Percentiles rank a stretch among this genome's conserved stretches.
Evolutionary conservation across 805 yeast genomes (phyloP).

Genomic region (Metschnikowia cubensis): DNA sequence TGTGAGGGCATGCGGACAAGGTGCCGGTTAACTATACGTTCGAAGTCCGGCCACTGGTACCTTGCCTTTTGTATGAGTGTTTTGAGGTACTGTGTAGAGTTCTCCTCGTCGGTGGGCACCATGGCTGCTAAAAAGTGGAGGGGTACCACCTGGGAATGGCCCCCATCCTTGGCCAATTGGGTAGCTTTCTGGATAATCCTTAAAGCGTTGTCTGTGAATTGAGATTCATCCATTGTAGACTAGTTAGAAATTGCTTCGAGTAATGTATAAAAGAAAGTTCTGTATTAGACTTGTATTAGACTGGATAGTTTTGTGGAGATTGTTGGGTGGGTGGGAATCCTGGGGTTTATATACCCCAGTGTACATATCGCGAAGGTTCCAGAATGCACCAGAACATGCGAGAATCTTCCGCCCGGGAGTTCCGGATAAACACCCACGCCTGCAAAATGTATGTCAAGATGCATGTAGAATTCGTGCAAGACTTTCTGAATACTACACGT

Average conservation of each 20-base stretch:
- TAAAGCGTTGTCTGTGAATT: slow-evolving; percentile 92
- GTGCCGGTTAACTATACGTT: slow-evolving; percentile 73
- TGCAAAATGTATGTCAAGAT: too few relatives aligned
- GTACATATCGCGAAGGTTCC: slow-evolving; percentile 2
- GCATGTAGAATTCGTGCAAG: accelerated
- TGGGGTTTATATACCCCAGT: slow-evolving; percentile 1
- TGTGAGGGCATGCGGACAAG: slow-evolving; percentile 85
- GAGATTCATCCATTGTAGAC: slow-evolving; percentile 53
- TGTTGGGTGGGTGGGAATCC: neutral
- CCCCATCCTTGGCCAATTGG: slow-evolving; percentile 77
- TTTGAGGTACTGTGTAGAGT: slow-evolving; percentile 57
- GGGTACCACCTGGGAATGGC: slow-evolving; percentile 82
- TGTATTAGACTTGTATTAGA: too few relatives aligned
- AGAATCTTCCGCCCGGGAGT: neutral
- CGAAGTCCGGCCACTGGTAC: slow-evolving; percentile 79
- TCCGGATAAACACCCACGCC: neutral
- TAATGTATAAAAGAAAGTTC: too few relatives aligned
- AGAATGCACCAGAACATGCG: slow-evolving; percentile 2
- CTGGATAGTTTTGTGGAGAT: too few relatives aligned
- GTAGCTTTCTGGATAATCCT: slow-evolving; percentile 75
- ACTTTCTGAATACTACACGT: too few relatives aligned
- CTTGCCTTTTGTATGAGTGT: slow-evolving; percentile 82
- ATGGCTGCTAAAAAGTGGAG: slow-evolving; percentile 89
- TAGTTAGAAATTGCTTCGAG: too few relatives aligned
- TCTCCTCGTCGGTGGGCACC: slow-evolving; percentile 57